Evolutionary conservation across 192 early-diverging fungal genomes (phyloP), one percentile per base, ranked within the genome.

Genomic region (Dispira simplex): DNA sequence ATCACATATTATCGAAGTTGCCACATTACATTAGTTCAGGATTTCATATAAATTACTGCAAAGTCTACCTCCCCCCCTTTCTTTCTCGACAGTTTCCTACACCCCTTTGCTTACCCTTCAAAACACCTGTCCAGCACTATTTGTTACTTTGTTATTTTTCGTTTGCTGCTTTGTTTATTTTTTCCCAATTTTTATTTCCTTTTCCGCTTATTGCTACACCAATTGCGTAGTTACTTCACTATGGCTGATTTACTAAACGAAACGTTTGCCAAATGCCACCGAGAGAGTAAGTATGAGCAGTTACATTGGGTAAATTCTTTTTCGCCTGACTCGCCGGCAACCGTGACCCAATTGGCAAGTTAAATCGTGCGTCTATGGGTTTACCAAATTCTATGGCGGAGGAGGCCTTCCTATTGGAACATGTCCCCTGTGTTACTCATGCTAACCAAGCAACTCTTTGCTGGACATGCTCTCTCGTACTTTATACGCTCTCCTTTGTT

Each of bases 191-290:
- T 18, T 53, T 53, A 10, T n/a, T n/a, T 65, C 12, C 32, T 28
- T 52, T 28, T 43, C 26, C 21, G 11, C n/a, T 9, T 28, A 11
- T 65, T 46, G 26, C 0, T 64, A 46, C 21, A 51, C 20, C 47
- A 28, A n/a, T n/a, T 45, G 39, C 63, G 32, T 26, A 52, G 47
- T n/a, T n/a, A n/a, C 51, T 58, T 63, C 51, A 65, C 56, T 47
- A 76, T 76, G 75, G 68, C 75, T 58, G 66, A 62, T 48, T 64
- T 68, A 67, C 64, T 76, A 18, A 63, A 68, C 32, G 69, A 70
- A 68, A 70, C 73, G 51, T 76, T 76, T 62, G 46, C 18, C 53
- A 66, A 64, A 47, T 76, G 75, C 67, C 67, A 66, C n/a, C 65
- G 66, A 52, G 69, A 73, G 60, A 64, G 75, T 76, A 70, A 67